Percentiles rank a stretch among this genome's conserved stretches.
These are phyloP conservation scores for Achaetomium macrosporum DNA, from an alignment of 2,329 filamentous ascomycete genomes.

Conservation along the genomic window DNA sequence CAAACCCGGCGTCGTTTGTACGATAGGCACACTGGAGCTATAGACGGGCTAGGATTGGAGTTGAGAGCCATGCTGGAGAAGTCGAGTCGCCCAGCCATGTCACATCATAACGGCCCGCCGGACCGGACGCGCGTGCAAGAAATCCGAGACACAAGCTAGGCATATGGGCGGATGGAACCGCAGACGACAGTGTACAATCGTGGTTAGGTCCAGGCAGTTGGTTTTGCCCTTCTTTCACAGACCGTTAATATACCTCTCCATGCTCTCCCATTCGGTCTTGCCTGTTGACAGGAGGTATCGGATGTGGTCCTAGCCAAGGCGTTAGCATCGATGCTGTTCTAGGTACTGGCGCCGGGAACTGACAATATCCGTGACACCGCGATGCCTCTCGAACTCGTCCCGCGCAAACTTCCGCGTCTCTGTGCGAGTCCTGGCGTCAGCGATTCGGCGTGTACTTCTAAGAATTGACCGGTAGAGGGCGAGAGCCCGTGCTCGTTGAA, in stretches of 20 bases:
- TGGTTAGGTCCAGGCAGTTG: background rate
- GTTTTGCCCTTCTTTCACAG: slow-evolving; percentile 29
- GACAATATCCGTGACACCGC: slow-evolving; percentile 51
- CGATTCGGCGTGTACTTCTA: slow-evolving; percentile 48
- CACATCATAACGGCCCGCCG: background rate
- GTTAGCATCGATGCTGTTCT: background rate
- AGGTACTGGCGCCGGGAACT: slow-evolving; percentile 25
- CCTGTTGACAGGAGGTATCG: slow-evolving; percentile 59
- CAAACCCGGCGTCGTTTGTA: slow-evolving; percentile 5
- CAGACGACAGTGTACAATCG: background rate
- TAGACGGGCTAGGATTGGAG: background rate
- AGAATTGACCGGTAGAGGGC: slow-evolving; percentile 54
- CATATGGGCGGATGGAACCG: background rate
- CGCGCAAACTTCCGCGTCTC: slow-evolving; percentile 54
- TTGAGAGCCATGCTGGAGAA: background rate
- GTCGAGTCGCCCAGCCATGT: background rate
- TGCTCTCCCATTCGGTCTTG: slow-evolving; percentile 59
- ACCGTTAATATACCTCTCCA: slow-evolving; percentile 52
- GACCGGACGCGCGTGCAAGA: background rate
- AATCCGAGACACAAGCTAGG: background rate
- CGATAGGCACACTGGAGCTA: slow-evolving; percentile 1
- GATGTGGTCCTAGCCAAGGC: slow-evolving; percentile 45
- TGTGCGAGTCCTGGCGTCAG: slow-evolving; percentile 43
- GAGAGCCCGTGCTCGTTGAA: slow-evolving; percentile 50
- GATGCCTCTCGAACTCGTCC: slow-evolving; percentile 56